phyloP scores from a whole-genome alignment of 257 asterid genomes.

The Primulina eburnea region DNA sequence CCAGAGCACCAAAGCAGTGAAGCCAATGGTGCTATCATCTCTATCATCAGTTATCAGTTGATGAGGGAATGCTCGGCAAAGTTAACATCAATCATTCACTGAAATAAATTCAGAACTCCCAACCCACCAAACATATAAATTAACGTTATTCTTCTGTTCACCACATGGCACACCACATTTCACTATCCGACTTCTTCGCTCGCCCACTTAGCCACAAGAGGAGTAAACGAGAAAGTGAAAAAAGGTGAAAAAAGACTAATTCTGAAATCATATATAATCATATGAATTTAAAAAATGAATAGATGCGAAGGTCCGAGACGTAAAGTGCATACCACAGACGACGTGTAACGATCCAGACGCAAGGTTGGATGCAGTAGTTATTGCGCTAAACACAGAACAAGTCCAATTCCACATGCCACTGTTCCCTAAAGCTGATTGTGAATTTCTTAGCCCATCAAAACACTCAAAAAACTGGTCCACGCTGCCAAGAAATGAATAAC shows the following conservation, averaged over 20 bases:
- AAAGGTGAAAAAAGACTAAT: background rate
- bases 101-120: slow-evolving; percentile 3
- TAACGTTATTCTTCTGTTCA: background rate
- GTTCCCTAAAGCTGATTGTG: slow-evolving; percentile 90
- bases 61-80: slow-evolving; percentile 2
- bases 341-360: slow-evolving; percentile 86
- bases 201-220: background rate
- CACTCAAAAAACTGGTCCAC: slow-evolving; percentile 98
- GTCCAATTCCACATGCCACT: slow-evolving; percentile 99
- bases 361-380: slow-evolving; percentile 95
- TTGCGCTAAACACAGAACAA: slow-evolving; percentile 83
- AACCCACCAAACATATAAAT: background rate
- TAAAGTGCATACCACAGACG: slow-evolving; percentile 61
- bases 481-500: slow-evolving; percentile 49
- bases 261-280: background rate
- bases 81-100: background rate
- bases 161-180: background rate
- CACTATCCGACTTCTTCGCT: background rate
- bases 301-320: slow-evolving; percentile 5
- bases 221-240: background rate
- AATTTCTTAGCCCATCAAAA: slow-evolving; percentile 84
- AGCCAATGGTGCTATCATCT: background rate
- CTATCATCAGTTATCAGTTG: slow-evolving; percentile 2
- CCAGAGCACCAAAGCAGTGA: slow-evolving; percentile 3
- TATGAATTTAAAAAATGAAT: slow-evolving; percentile 1